Conservation (phyloP, 306 rosid genomes). For the Bauhinia variegata region DNA sequence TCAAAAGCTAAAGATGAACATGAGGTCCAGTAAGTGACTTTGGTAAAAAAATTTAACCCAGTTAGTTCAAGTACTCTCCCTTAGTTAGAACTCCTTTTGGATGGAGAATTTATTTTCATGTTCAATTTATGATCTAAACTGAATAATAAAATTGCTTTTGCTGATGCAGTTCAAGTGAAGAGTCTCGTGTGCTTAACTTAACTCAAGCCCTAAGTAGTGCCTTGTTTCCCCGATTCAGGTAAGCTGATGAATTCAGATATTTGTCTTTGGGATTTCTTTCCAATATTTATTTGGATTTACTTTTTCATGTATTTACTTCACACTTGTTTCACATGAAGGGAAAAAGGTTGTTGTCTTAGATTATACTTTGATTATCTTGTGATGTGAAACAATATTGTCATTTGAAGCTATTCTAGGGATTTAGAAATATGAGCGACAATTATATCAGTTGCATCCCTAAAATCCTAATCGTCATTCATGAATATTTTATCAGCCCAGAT, state of each 20-base stretch:
- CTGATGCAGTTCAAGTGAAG: slow-evolving; percentile 67
- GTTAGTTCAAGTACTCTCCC: neutral
- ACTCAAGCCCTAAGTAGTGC: slow-evolving; percentile 82
- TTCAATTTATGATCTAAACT: slow-evolving; percentile 32
- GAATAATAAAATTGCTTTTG: slow-evolving; percentile 31
- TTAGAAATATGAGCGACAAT: slow-evolving; percentile 9
- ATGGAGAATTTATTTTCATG: slow-evolving; percentile 10
- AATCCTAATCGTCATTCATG: slow-evolving; percentile 33
- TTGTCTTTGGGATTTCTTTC: neutral
- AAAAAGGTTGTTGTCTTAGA: neutral
- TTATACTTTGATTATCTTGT: neutral
- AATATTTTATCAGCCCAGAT: slow-evolving; percentile 77
- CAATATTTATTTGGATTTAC: neutral
- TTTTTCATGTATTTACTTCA: neutral
- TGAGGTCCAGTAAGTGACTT: slow-evolving; percentile 62
- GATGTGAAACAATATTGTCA: neutral
- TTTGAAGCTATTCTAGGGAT: no score
- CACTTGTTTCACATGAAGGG: slow-evolving; percentile 26
- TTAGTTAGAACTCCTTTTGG: slow-evolving; percentile 19
- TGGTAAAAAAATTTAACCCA: no score
- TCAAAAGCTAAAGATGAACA: slow-evolving; percentile 52
- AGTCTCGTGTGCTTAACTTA: slow-evolving; percentile 50
- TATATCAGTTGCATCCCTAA: slow-evolving; percentile 23
- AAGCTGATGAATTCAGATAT: slow-evolving; percentile 16
- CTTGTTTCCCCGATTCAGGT: slow-evolving; percentile 91